Evolutionary conservation across 2,329 filamentous ascomycete genomes (phyloP).

Genomic region (Trichophyton simii): DNA sequence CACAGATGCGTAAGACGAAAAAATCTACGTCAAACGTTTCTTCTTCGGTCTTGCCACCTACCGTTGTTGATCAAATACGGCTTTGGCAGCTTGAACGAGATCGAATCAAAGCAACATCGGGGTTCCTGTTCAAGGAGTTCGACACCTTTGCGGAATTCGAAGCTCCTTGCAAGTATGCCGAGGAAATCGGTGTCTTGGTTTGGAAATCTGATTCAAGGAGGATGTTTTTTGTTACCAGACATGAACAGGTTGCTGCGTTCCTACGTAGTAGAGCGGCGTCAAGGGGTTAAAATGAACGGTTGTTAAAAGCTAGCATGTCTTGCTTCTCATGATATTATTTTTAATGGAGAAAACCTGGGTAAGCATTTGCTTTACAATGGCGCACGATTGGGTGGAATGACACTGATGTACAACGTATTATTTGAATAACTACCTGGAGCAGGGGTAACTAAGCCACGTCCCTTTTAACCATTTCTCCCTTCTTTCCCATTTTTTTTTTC

Average conservation of each 20-base stretch:
- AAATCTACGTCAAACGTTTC: conserved; percentile 30
- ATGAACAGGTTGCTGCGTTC: conserved; percentile 78
- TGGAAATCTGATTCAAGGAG: conserved; percentile 72
- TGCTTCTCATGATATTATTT: not conserved
- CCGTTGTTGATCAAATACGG: conserved; percentile 92
- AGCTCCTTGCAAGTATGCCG: conserved; percentile 50
- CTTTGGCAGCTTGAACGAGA: conserved; percentile 97
- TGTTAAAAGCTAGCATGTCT: not conserved
- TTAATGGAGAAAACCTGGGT: not conserved
- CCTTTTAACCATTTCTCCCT: not conserved
- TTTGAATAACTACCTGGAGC: not conserved
- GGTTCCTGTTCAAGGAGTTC: conserved; percentile 87
- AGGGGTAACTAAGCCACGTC: not conserved
- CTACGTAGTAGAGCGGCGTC: conserved; percentile 51
- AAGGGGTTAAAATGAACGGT: conserved; percentile 16
- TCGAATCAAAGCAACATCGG: conserved; percentile 70
- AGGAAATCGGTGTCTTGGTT: conserved; percentile 77
- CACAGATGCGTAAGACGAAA: conserved; percentile 66
- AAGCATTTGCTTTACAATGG: not conserved
- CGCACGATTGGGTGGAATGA: not conserved
- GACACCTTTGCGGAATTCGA: conserved; percentile 53
- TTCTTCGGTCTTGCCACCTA: conserved; percentile 70
- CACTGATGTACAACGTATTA: not conserved
- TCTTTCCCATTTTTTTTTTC: not conserved
- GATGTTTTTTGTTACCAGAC: conserved; percentile 83